Evolutionary conservation across 1,139 yeast genomes (phyloP).

Genomic region (Taphrina confusa): DNA sequence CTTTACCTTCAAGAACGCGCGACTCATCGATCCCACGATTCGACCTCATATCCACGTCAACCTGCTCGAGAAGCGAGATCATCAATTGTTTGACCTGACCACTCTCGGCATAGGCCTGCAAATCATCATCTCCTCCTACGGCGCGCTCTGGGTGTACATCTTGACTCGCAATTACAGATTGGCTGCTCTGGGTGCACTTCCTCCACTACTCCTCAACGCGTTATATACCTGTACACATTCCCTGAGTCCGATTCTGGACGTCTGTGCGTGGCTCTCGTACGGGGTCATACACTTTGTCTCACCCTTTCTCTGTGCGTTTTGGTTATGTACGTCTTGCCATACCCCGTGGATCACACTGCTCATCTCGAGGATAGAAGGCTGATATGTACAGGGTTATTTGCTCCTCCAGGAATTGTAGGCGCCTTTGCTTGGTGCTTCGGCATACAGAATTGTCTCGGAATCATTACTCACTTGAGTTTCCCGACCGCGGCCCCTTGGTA

Average conservation of each 20-base stretch:
- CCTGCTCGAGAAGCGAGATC: slow-evolving; percentile 52
- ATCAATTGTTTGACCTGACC: slow-evolving; percentile 39
- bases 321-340: slow-evolving; percentile 51
- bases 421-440: slow-evolving; percentile 69
- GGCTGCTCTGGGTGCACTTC: slow-evolving; percentile 28
- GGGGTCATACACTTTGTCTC: slow-evolving; percentile 86
- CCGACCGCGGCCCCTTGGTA: slow-evolving; percentile 96
- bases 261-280: slow-evolving; percentile 93
- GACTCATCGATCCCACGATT: slow-evolving; percentile 56
- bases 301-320: slow-evolving; percentile 81
- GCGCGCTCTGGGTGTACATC: slow-evolving; percentile 26
- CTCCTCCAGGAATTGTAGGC: slow-evolving; percentile 73
- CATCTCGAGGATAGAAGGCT: too few species aligned
- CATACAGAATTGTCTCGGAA: slow-evolving; percentile 87
- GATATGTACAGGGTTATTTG: slow-evolving; percentile 60
- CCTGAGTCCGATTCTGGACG: slow-evolving; percentile 59
- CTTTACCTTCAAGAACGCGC: slow-evolving; percentile 61
- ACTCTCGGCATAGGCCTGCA: slow-evolving; percentile 22
- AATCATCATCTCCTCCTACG: slow-evolving; percentile 21
- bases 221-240: slow-evolving; percentile 1
- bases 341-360: too few species aligned
- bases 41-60: slow-evolving; percentile 61
- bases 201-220: slow-evolving; percentile 24
- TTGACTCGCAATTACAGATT: slow-evolving; percentile 17
- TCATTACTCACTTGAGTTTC: slow-evolving; percentile 71